phyloP scores from a whole-genome alignment of 2,329 filamentous ascomycete species.

The Alternaria sp. region DNA sequence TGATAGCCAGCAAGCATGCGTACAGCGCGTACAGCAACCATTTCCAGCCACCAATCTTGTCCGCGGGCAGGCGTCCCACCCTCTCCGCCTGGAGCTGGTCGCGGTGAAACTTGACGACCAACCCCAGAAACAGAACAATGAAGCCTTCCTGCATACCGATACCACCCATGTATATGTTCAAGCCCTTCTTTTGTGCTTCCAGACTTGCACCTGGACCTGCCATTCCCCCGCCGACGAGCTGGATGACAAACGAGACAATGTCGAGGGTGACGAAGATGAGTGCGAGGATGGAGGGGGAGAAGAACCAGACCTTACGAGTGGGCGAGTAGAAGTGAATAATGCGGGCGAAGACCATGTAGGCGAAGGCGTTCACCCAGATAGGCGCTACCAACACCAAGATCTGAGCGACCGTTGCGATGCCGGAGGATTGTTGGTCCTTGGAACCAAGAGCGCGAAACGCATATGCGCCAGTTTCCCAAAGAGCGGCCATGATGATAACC shows the following conservation, averaged over 20 bases:
- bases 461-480: conserved; percentile 53
- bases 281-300: conserved; percentile 26
- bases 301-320: conserved; percentile 25
- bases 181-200: conserved; percentile 43
- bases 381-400: conserved; percentile 55
- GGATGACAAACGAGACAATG: conserved; percentile 53
- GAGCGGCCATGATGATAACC: conserved; percentile 53
- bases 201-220: conserved; percentile 32
- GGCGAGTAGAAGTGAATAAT: conserved; percentile 48
- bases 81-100: conserved; percentile 23
- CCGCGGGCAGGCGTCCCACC: conserved; percentile 6
- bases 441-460: conserved; percentile 50
- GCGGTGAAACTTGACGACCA: conserved; percentile 25
- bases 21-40: conserved; percentile 49
- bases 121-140: conserved; percentile 30
- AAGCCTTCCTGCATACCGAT: conserved; percentile 36
- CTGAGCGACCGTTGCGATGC: conserved; percentile 45
- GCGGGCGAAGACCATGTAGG: conserved; percentile 50
- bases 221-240: conserved; percentile 49
- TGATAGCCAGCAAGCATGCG: conserved; percentile 51
- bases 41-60: conserved; percentile 23
- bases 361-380: conserved; percentile 53
- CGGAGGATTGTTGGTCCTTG: conserved; percentile 45
- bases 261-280: conserved; percentile 52
- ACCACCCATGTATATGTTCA: conserved; percentile 50